These are phyloP conservation scores for Xenoacremonium recifei DNA, from an alignment of 2,329 filamentous ascomycete species.

Conservation along the genomic window DNA sequence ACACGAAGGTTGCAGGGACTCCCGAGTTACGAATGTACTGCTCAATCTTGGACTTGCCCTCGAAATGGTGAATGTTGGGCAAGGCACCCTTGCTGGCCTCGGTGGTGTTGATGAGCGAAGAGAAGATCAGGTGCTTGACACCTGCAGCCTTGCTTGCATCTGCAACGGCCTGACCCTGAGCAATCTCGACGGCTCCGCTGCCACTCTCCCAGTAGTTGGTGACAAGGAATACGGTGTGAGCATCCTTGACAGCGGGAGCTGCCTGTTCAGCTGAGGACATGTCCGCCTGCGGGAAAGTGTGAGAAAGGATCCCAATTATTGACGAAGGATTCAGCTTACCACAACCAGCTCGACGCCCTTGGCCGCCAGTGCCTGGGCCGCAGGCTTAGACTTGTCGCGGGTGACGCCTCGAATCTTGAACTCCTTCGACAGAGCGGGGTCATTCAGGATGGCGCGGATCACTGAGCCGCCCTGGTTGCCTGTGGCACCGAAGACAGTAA, in stretches of 20 bases:
- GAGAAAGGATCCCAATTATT: background rate
- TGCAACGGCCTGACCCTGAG: conserved; percentile 44
- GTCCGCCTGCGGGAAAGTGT: conserved; percentile 34
- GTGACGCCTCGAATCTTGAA: conserved; percentile 48
- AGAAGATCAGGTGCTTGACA: conserved; percentile 46
- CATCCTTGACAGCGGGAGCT: conserved; percentile 37
- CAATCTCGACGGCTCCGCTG: conserved; percentile 34
- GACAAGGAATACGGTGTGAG: conserved; percentile 43
- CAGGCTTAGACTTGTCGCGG: conserved; percentile 40
- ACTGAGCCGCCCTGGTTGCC: conserved; percentile 50
- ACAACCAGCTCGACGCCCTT: conserved; percentile 43
- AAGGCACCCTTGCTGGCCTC: conserved; percentile 37
- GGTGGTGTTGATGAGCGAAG: conserved; percentile 40
- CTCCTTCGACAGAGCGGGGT: conserved; percentile 42
- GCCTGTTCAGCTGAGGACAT: conserved; percentile 35
- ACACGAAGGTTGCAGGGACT: conserved; percentile 50
- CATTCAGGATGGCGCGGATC: conserved; percentile 42
- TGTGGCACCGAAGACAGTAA: conserved; percentile 48
- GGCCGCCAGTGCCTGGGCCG: conserved; percentile 35
- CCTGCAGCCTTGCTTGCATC: conserved; percentile 44
- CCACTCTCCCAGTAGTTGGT: conserved; percentile 38
- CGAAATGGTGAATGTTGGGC: conserved; percentile 47
- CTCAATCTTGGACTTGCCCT: conserved; percentile 56
- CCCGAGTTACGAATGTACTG: conserved; percentile 51
- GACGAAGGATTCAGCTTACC: conserved; percentile 18